A percentile compares a stretch with the other conserved stretches of the same genome.
These are phyloP conservation scores for Pistacia atlantica DNA, from an alignment of 345 rosid genomes.

Conservation along the genomic window DNA sequence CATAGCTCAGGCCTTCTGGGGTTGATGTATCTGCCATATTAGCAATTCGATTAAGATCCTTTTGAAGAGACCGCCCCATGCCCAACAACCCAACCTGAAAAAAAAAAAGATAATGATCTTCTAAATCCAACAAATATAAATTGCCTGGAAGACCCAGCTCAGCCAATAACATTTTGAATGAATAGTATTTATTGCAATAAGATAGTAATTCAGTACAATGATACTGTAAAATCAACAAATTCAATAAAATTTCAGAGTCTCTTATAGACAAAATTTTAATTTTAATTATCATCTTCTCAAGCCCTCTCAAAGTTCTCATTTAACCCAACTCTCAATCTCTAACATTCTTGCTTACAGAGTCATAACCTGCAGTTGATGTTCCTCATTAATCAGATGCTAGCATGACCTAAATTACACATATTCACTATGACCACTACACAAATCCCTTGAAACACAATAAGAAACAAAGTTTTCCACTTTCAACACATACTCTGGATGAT, in stretches of 20 bases:
- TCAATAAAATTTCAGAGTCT: background rate
- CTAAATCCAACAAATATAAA: background rate
- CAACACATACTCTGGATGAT: background rate
- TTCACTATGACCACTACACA: background rate
- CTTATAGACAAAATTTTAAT: background rate
- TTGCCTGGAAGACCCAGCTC: background rate
- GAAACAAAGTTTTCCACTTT: background rate
- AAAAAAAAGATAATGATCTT: background rate
- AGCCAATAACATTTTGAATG: background rate
- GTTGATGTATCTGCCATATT: conserved; percentile 86
- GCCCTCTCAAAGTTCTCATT: background rate
- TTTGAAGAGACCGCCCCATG: conserved; percentile 75
- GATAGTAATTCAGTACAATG: background rate
- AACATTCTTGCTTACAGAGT: background rate
- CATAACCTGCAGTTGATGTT: background rate
- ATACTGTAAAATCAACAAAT: background rate
- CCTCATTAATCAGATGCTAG: background rate
- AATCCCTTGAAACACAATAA: background rate
- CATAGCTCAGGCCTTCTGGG: conserved; percentile 76
- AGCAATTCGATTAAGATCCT: conserved; percentile 83
- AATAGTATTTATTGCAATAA: background rate
- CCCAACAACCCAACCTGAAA: conserved; percentile 86
- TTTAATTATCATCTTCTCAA: background rate
- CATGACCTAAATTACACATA: background rate
- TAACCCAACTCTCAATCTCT: background rate